Base-by-base conservation (phyloP, 2,329 filamentous ascomycete genomes). In the Colletotrichum acutatum region DNA sequence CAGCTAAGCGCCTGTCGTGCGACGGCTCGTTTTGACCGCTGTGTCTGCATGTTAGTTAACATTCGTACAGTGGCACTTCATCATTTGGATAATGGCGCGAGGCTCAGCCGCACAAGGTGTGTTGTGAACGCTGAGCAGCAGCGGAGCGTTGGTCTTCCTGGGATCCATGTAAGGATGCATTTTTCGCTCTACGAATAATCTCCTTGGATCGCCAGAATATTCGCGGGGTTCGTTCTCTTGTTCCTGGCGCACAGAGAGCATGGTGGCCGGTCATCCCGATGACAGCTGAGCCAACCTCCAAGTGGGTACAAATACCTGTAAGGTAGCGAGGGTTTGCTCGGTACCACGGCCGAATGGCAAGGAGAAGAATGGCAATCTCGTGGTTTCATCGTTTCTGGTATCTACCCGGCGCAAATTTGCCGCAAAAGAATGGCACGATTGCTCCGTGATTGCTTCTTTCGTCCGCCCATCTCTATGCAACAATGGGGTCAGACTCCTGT, bases 1-100 rank as follows among this genome's bases (percentile, higher is more conserved):
- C 42, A n/a, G 32, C 49, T 49, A 56, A 70, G 70, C 60, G 66
- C 70, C 66, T 70, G 70, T 37, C 32, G 70, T 72, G 70, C 53
- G 59, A 60, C 26, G 60, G 28, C 32, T 24, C 8, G 52, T 30
- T 52, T 26, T 32, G 46, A 32, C 42, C 56, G 54, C 42, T 24
- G 46, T 70, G 70, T 26, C 54, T 65, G 59, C 66, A 59, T 54
- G 54, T 24, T 46, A 59, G 30, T 16, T n/a, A n/a, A n/a, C n/a
- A 58, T 24, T 49, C 26, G 37, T n/a, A 54, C 60, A 60, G 56
- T 65, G 12, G 14, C 54, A 56, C 6, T 42, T 42, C 16, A 19
- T 49, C 7, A 53, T 30, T 30, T 42, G 22, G 30, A 52, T 49
- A 49, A 22, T 22, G 52, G 5, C 22, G 37, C 16, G 22, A 54